A percentile compares a stretch with the other conserved stretches of the same genome.
Conservation (phyloP, 2,329 filamentous ascomycete genomes). For the Fusarium burgessii region DNA sequence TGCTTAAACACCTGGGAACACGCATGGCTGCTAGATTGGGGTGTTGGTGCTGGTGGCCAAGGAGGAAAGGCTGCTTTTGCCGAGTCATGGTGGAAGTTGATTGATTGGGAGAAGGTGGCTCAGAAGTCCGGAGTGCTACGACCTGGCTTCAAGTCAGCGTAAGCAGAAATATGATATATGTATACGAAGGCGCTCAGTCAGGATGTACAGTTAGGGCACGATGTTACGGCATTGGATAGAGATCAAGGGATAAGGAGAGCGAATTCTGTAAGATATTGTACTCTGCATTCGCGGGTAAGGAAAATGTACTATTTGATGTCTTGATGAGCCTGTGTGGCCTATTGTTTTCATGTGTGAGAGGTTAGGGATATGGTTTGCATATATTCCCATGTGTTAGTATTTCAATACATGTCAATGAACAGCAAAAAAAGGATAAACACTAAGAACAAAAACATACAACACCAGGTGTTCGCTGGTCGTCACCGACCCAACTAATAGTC, state of each 20-base stretch:
- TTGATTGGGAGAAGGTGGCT: constrained; percentile 85
- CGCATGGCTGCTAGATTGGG: constrained; percentile 87
- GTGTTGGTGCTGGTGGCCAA: constrained; percentile 66
- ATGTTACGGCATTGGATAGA: constrained; percentile 35
- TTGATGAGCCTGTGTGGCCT: constrained; percentile 5
- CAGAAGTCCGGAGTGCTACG: constrained; percentile 51
- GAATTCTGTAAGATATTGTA: constrained; percentile 50
- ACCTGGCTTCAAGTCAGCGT: constrained; percentile 51
- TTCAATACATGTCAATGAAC: no score
- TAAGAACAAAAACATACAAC: constrained; percentile 38
- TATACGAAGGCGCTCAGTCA: background rate
- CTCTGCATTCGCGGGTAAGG: constrained; percentile 48
- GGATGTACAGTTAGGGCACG: constrained; percentile 24
- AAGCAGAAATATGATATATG: constrained; percentile 4
- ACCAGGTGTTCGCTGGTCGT: constrained; percentile 42
- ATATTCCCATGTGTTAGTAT: background rate
- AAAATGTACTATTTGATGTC: constrained; percentile 47
- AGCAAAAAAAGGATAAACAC: constrained; percentile 4
- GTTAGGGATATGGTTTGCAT: background rate
- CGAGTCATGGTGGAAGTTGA: constrained; percentile 85
- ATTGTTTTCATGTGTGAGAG: background rate
- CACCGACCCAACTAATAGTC: constrained; percentile 44
- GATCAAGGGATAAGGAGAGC: constrained; percentile 26
- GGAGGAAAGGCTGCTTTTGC: constrained; percentile 81
- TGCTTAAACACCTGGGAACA: constrained; percentile 98